Conservation (phyloP, 2,329 filamentous ascomycete species). For the Aureobasidium namibiae region DNA sequence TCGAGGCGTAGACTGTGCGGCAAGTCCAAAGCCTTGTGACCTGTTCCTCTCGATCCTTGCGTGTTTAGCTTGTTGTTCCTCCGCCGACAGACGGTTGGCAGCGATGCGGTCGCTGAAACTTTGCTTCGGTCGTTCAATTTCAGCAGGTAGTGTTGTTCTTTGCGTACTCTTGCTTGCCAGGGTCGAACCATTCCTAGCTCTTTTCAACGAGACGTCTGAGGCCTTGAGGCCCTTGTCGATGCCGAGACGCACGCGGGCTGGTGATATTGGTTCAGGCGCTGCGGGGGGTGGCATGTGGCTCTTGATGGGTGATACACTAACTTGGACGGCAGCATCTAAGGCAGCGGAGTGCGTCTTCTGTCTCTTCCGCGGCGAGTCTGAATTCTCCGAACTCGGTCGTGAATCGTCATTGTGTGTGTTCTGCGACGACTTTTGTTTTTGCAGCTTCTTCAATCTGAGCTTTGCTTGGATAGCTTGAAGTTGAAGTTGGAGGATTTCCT, state of each 20-base stretch:
- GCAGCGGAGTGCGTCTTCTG: neutral
- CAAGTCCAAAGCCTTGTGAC: conserved; percentile 26
- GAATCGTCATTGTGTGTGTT: neutral
- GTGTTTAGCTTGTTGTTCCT: conserved; percentile 36
- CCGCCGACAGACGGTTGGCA: conserved; percentile 46
- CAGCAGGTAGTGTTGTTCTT: neutral
- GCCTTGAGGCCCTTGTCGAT: conserved; percentile 83
- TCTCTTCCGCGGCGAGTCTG: conserved; percentile 18
- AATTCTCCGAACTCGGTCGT: neutral
- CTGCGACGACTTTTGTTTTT: conserved; percentile 32
- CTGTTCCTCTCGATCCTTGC: conserved; percentile 35
- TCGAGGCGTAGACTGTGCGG: neutral
- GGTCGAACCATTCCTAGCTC: conserved; percentile 41
- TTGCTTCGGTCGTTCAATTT: conserved; percentile 31
- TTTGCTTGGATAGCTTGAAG: conserved; percentile 82
- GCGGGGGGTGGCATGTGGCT: conserved; percentile 33
- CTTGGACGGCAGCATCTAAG: conserved; percentile 47
- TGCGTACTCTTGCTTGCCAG: conserved; percentile 12
- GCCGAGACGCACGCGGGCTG: conserved; percentile 69
- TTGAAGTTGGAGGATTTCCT: conserved; percentile 80
- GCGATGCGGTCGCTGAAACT: conserved; percentile 82
- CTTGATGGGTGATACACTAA: conserved; percentile 65
- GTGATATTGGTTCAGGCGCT: conserved; percentile 49
- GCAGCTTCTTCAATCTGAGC: conserved; percentile 77
- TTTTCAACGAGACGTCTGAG: conserved; percentile 74